Conservation (phyloP, 2,329 filamentous ascomycete species). For the Fusarium sp. region DNA sequence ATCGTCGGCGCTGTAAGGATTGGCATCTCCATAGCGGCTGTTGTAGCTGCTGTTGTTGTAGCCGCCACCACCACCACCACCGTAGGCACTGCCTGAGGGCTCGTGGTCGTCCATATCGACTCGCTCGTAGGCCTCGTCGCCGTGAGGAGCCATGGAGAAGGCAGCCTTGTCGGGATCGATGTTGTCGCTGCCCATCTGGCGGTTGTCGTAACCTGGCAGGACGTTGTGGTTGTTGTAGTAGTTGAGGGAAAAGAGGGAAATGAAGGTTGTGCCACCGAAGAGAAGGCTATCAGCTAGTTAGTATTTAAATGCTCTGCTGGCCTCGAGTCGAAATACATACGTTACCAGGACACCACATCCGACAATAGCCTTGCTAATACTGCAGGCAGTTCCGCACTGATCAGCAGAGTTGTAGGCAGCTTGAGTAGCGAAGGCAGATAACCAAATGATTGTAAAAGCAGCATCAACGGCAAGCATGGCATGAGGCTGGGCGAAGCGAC, state of each 20-base stretch:
- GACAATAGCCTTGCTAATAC: constrained; percentile 73
- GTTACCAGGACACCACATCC: constrained; percentile 72
- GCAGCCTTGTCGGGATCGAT: constrained; percentile 78
- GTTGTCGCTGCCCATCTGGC: constrained; percentile 60
- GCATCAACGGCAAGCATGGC: constrained; percentile 71
- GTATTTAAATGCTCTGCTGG: background rate
- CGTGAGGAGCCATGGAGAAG: constrained; percentile 76
- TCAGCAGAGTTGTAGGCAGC: constrained; percentile 72
- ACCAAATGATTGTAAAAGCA: constrained; percentile 72
- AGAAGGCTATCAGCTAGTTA: constrained; percentile 61
- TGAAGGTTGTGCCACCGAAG: constrained; percentile 65
- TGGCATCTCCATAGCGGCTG: constrained; percentile 54
- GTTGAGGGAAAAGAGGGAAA: constrained; percentile 71
- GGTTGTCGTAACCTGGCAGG: constrained; percentile 72
- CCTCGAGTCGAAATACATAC: constrained; percentile 58
- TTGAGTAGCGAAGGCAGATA: constrained; percentile 75
- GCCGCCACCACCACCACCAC: too few relatives aligned
- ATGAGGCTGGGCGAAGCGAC: constrained; percentile 71
- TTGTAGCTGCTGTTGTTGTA: constrained; percentile 54
- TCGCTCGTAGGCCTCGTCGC: constrained; percentile 74
- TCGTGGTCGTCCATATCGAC: constrained; percentile 70
- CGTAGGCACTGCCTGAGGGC: constrained; percentile 39
- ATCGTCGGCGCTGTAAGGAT: constrained; percentile 57
- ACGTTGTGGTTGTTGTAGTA: constrained; percentile 73
- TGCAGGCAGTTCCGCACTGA: constrained; percentile 68